Evolutionary conservation across 1,139 yeast genomes (phyloP), one percentile per base, ranked within the genome.

Genomic region (Spathaspora sp.): DNA sequence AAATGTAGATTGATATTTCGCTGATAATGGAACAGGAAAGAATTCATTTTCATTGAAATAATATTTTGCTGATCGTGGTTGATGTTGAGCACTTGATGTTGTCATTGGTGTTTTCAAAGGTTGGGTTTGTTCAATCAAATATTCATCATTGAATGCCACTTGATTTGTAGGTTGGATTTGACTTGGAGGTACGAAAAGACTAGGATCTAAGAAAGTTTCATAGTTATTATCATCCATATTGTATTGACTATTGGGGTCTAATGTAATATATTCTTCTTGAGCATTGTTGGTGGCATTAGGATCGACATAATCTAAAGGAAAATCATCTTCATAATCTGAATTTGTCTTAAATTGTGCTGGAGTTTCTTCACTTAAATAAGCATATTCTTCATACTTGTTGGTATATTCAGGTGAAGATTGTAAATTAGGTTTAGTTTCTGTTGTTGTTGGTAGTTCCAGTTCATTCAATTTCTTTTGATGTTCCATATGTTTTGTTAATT

Each of bases 291-390:
- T 43, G 39, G 34, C 38, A 42, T 52, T 52, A 15, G 63, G 50
- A 38, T 64, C 64, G 56, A 84, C 77, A 57, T 82, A 84, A 55
- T 84, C 90, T 47, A 84, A 63, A 2, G 90, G 89, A 62, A 84
- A 84, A 56, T 84, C 89, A 52, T 82, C 86, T 47, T 79, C 84
- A 41, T 72, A 65, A 20, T 63, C 66, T 1, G 61, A 54, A 11
- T 48, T 46, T 5, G 53, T 46, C 47, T 58, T 60, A 41, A 53
- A 58, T 42, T 66, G 61, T 2, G 58, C 59, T 1, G 68, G 68
- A 3, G 70, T 61, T 15, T 57, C 65, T 40, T 60, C 60, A 25
- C 51, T 48, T 31, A 63, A 49, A 45, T 60, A 62, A 7, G 56
- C 67, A 45, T 53, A 53, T 7, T 50, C 55, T 7, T 58, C 62